Percentiles rank a stretch among this genome's conserved stretches.
Conservation (phyloP, 2,329 filamentous ascomycete genomes). For the Xenosphaeropsis pyriputrescens region DNA sequence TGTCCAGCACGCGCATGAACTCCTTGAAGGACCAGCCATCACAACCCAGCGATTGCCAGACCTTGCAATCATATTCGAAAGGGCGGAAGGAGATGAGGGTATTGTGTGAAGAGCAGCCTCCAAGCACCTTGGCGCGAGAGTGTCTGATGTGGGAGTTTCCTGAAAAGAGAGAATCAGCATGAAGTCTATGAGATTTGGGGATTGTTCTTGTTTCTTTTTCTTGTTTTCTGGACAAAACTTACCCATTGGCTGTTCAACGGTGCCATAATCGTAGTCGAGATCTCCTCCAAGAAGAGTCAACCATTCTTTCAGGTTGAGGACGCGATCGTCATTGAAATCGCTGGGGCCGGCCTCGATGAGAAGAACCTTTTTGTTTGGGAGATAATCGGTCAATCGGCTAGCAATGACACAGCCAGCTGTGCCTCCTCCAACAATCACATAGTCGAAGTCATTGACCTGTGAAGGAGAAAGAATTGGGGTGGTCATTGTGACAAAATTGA, state of each 20-base stretch:
- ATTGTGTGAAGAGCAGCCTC: slow-evolving; percentile 88
- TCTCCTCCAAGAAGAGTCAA: slow-evolving; percentile 71
- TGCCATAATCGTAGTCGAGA: slow-evolving; percentile 83
- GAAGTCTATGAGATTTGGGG: background rate
- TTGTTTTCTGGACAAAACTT: slow-evolving; percentile 54
- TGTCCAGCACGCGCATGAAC: slow-evolving; percentile 69
- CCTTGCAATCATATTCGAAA: slow-evolving; percentile 74
- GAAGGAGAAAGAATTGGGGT: slow-evolving; percentile 15
- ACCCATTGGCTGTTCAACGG: slow-evolving; percentile 74
- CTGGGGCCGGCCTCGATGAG: slow-evolving; percentile 81
- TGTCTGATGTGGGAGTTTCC: slow-evolving; percentile 88
- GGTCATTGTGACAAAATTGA: slow-evolving; percentile 10
- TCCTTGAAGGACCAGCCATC: slow-evolving; percentile 77
- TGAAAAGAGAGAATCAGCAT: slow-evolving; percentile 15
- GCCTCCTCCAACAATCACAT: slow-evolving; percentile 33
- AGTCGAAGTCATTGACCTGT: slow-evolving; percentile 25
- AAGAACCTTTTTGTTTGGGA: slow-evolving; percentile 68
- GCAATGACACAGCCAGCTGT: slow-evolving; percentile 32
- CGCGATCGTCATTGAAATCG: slow-evolving; percentile 77
- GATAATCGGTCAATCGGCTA: slow-evolving; percentile 47
- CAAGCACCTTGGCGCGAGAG: slow-evolving; percentile 82
- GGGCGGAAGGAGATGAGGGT: slow-evolving; percentile 87
- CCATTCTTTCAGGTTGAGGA: slow-evolving; percentile 80
- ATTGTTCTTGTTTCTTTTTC: too few relatives aligned
- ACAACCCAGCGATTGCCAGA: slow-evolving; percentile 73